Evolutionary conservation across 345 rosid species (phyloP), one percentile per base, ranked within the genome.

Genomic region (Ailanthus altissimus): DNA sequence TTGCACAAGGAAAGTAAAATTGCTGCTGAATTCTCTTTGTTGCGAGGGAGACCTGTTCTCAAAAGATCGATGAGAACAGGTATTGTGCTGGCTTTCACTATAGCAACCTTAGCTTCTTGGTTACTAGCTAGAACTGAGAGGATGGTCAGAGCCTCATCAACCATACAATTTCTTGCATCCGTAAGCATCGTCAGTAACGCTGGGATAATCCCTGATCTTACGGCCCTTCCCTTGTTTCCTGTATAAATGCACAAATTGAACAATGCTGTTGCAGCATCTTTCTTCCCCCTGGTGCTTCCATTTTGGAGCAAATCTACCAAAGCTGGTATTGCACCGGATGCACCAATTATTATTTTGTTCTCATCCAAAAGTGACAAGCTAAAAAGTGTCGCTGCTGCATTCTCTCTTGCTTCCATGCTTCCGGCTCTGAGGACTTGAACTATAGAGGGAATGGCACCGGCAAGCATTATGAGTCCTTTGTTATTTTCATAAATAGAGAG

Each of bases 251-350:
- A 96, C 78, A 96, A 82, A 80, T 94, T 96, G 81, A 91, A 93
- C 77, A 96, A 84, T 50, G 98, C 98, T 2, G 97, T 89, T 15
- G 98, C 97, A 5, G 99, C 99, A 68, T 96, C 99, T 83, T 96
- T 96, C 86, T 89, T 92, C 70, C 98, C 98, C 83, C 99, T 86
- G 3, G 74, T 20, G 85, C 90, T 90, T 43, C 98, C 97, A 53
- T 80, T 84, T 57, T 84, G 89, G 28, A 93, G 90, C 79, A 96
- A 86, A 40, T 91, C 84, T 15, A 96, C 94, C 78, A 96, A 73
- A 23, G 97, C 93, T 9, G 90, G 90, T 74, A 92, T 91, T 0
- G 99, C 98, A 46, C 98, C 98, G 0, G 94, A 89, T 32, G 95
- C 92, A 9, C 99, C 99, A 5, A 93, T 96, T 50, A 90, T 90